These are phyloP conservation scores for Wickerhamiella hasegawae DNA, from an alignment of 805 yeast genomes.

Conservation along the genomic window DNA sequence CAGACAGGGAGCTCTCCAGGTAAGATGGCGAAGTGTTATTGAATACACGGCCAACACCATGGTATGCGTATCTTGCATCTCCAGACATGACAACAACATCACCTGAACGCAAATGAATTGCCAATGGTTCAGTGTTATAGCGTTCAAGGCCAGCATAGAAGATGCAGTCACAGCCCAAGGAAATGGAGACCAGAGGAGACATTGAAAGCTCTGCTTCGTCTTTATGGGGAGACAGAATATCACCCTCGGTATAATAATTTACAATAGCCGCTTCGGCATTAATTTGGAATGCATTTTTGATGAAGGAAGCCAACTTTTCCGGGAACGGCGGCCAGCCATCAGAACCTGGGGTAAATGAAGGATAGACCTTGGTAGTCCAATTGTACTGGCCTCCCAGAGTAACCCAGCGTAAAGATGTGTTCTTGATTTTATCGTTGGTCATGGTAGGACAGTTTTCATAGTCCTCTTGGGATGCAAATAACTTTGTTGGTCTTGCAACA, in stretches of 20 bases:
- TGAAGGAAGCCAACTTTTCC: constrained; percentile 11
- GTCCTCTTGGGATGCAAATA: constrained; percentile 14
- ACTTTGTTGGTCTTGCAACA: constrained; percentile 19
- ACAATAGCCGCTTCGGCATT: constrained; percentile 27
- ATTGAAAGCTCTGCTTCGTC: constrained; percentile 26
- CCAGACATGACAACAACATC: constrained; percentile 29
- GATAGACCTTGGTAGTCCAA: constrained; percentile 29
- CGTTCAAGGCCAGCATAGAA: constrained; percentile 21
- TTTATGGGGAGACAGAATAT: constrained; percentile 28
- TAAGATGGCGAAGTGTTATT: constrained; percentile 21
- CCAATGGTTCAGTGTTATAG: constrained; percentile 18
- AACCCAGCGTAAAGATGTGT: constrained; percentile 27
- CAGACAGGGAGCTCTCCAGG: constrained; percentile 7
- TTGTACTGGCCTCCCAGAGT: constrained; percentile 32
- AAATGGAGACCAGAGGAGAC: constrained; percentile 24
- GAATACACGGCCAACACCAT: constrained; percentile 28
- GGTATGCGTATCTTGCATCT: constrained; percentile 25
- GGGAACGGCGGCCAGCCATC: constrained; percentile 22
- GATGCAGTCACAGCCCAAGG: constrained; percentile 26
- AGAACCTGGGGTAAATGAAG: constrained; percentile 21
- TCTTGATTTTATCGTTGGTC: constrained; percentile 9
- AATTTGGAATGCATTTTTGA: constrained; percentile 15
- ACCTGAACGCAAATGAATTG: constrained; percentile 24
- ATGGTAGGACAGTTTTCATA: constrained; percentile 10
- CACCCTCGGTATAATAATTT: constrained; percentile 29